A percentile compares a stretch with the other conserved stretches of the same genome.
phyloP scores from a whole-genome alignment of 805 yeast species.

The Vanderwaltozyma yarrowii region DNA sequence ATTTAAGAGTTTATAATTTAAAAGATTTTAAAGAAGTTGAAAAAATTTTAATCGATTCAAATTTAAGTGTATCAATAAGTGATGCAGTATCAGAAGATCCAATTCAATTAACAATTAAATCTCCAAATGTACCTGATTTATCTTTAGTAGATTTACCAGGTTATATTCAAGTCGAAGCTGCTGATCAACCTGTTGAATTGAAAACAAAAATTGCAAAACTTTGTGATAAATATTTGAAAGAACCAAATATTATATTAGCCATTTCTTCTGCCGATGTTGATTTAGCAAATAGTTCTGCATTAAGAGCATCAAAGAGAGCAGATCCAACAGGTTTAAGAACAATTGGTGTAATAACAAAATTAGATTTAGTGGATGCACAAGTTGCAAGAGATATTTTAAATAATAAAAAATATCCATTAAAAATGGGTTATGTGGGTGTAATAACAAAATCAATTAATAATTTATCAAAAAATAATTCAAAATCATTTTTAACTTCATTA shows the following conservation, averaged over 20 bases:
- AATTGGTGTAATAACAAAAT: conserved; percentile 88
- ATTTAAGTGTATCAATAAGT: conserved; percentile 79
- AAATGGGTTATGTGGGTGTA: conserved; percentile 98
- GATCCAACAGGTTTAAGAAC: conserved; percentile 96
- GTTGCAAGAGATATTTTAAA: conserved; percentile 57
- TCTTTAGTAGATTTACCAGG: conserved; percentile 96
- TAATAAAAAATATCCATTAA: conserved; percentile 78
- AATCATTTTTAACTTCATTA: background rate
- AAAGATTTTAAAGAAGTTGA: conserved; percentile 88
- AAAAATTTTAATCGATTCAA: conserved; percentile 73
- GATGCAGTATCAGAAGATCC: conserved; percentile 92
- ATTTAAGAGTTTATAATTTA: conserved; percentile 67
- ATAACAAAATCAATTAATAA: conserved; percentile 56
- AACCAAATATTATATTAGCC: conserved; percentile 90
- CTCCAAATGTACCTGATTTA: conserved; percentile 85
- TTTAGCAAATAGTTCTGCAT: conserved; percentile 89
- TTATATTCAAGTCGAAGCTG: conserved; percentile 91
- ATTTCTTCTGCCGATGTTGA: conserved; percentile 98
- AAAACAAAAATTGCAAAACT: conserved; percentile 68
- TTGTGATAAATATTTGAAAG: conserved; percentile 77
- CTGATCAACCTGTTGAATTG: conserved; percentile 84
- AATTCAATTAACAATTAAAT: conserved; percentile 80
- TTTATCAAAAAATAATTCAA: conserved; percentile 29
- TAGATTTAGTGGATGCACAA: conserved; percentile 78
- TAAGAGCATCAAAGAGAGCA: conserved; percentile 76